Percentiles rank a stretch among this genome's conserved stretches.
phyloP scores from a whole-genome alignment of 2,329 filamentous ascomycete genomes.

The Clonostachys rosea region DNA sequence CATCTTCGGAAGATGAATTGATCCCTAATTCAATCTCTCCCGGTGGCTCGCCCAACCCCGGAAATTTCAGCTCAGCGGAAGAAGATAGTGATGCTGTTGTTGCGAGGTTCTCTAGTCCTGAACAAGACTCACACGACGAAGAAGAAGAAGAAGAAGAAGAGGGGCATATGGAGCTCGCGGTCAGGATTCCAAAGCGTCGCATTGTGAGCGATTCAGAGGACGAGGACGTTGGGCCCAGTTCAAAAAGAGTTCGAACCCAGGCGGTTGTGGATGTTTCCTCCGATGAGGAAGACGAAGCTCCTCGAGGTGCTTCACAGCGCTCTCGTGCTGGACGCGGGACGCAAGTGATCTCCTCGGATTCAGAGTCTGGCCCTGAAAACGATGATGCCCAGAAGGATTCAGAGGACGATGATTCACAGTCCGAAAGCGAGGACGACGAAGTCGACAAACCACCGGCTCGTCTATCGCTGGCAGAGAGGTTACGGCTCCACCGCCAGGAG shows the following conservation, averaged over 20 bases:
- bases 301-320: neutral
- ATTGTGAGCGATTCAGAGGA: conserved; percentile 5
- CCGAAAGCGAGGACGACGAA: neutral
- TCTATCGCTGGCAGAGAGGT: neutral
- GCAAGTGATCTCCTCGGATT: neutral
- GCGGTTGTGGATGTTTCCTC: neutral
- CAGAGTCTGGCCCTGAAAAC: neutral
- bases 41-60: neutral
- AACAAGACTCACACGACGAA: conserved; percentile 2
- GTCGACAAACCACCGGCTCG: neutral
- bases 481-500: neutral
- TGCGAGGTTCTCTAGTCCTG: conserved; percentile 2
- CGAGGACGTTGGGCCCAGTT: neutral
- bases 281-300: conserved; percentile 1
- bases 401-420: neutral
- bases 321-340: neutral
- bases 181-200: conserved; percentile 1
- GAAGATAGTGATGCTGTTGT: neutral
- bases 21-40: conserved; percentile 3
- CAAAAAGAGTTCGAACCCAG: neutral
- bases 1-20: conserved; percentile 5
- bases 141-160: neutral
- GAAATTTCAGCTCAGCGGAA: neutral
- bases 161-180: too few species aligned
- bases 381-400: neutral